phyloP scores from a whole-genome alignment of 2,329 filamentous ascomycete genomes.

The Coniella lustricola region DNA sequence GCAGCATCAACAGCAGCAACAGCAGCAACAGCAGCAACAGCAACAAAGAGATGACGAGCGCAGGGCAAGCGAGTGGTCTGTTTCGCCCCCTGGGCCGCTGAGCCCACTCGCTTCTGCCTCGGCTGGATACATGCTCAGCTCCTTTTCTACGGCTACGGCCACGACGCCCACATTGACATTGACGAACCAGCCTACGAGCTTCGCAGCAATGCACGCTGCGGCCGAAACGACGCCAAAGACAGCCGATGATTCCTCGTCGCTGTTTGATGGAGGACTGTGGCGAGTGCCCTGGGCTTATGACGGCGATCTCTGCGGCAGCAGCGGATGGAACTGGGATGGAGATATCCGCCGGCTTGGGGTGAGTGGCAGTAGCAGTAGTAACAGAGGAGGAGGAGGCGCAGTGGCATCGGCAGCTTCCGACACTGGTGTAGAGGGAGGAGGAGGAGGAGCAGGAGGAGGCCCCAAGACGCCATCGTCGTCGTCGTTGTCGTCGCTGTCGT shows the following conservation, averaged over 20 bases:
- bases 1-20: too few species aligned
- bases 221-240: neutral
- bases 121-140: neutral
- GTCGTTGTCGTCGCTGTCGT: too few species aligned
- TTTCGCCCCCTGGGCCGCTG: neutral
- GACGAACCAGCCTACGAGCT: neutral
- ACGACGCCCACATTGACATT: neutral
- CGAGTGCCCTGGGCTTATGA: conserved; percentile 1
- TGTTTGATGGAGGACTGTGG: conserved; percentile 2
- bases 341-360: neutral
- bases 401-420: neutral
- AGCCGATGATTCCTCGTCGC: neutral
- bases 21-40: too few species aligned
- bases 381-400: neutral
- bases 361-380: neutral
- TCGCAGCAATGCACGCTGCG: too few species aligned
- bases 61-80: neutral
- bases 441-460: neutral
- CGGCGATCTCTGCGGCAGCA: neutral
- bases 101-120: neutral
- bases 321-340: too few species aligned
- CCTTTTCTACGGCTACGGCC: neutral
- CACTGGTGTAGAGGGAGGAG: neutral
- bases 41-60: neutral
- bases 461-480: conserved; percentile 3